Evolutionary conservation across 352 stramenopile species (phyloP).

Genomic region (Phytopythium helicoides): DNA sequence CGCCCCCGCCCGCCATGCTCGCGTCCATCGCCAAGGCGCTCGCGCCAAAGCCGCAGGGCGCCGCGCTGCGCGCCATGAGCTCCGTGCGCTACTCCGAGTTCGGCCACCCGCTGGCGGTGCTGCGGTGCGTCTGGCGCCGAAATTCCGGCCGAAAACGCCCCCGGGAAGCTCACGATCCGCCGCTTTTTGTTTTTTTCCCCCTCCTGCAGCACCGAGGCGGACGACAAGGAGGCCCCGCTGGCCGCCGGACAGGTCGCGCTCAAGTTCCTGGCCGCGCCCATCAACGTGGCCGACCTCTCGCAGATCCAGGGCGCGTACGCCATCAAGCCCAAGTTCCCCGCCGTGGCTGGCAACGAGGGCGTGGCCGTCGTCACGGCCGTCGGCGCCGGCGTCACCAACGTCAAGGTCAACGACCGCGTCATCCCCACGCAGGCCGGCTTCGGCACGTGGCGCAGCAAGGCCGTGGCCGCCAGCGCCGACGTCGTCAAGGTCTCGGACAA

Average conservation of each 20-base stretch:
- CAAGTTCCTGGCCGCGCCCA: constrained; percentile 87
- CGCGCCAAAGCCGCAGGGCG: constrained; percentile 9
- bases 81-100: constrained; percentile 75
- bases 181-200: too few species aligned
- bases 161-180: not conserved
- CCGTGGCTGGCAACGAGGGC: constrained; percentile 83
- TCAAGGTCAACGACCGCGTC: constrained; percentile 88
- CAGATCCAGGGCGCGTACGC: constrained; percentile 87
- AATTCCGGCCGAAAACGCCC: not conserved
- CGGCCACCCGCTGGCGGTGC: constrained; percentile 62
- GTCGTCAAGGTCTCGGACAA: constrained; percentile 79
- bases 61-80: constrained; percentile 63
- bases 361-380: constrained; percentile 85
- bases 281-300: constrained; percentile 87
- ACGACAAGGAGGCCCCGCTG: constrained; percentile 56
- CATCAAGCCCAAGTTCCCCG: constrained; percentile 73
- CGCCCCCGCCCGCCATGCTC: constrained; percentile 36
- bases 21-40: constrained; percentile 53
- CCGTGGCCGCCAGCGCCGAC: constrained; percentile 59
- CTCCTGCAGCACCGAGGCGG: constrained; percentile 54
- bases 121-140: constrained; percentile 38
- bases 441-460: constrained; percentile 76
- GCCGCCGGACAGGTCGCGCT: constrained; percentile 69
- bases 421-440: constrained; percentile 70
- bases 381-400: constrained; percentile 68